phyloP scores from a whole-genome alignment of 768 basidiomycete species.

The Termitomyces sp. region DNA sequence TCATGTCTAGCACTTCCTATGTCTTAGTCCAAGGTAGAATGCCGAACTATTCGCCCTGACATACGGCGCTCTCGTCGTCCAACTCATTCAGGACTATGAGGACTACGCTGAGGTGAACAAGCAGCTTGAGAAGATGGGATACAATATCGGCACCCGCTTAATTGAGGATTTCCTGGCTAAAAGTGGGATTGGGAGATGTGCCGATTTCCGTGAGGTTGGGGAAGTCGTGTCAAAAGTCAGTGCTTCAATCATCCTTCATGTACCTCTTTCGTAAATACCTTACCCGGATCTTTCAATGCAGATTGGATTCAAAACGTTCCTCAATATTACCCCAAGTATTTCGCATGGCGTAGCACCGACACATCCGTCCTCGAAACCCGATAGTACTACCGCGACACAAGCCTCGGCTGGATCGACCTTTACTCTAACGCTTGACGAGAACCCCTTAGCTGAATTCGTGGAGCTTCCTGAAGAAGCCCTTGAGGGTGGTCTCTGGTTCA shows the following conservation, averaged over 20 bases:
- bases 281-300: conserved; percentile 27
- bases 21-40: conserved; percentile 57
- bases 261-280: not conserved
- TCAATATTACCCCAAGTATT: conserved; percentile 87
- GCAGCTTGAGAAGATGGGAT: conserved; percentile 99
- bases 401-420: conserved; percentile 61
- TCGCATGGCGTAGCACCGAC: conserved; percentile 62
- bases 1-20: conserved; percentile 1
- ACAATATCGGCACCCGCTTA: conserved; percentile 93
- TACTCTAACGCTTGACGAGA: conserved; percentile 88
- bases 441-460: conserved; percentile 95
- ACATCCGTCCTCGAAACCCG: conserved; percentile 49
- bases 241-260: conserved; percentile 5
- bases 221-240: conserved; percentile 92
- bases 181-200: conserved; percentile 87
- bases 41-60: conserved; percentile 96
- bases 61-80: conserved; percentile 96
- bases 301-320: conserved; percentile 98
- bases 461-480: conserved; percentile 92
- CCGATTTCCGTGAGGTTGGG: conserved; percentile 91
- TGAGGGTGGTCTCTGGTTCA: conserved; percentile 94
- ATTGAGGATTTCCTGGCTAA: conserved; percentile 98
- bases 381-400: conserved; percentile 39
- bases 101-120: conserved; percentile 95
- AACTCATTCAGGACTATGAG: conserved; percentile 98